These are phyloP conservation scores for Cercospora beticola DNA, from an alignment of 2,329 filamentous ascomycete genomes.

Conservation along the genomic window DNA sequence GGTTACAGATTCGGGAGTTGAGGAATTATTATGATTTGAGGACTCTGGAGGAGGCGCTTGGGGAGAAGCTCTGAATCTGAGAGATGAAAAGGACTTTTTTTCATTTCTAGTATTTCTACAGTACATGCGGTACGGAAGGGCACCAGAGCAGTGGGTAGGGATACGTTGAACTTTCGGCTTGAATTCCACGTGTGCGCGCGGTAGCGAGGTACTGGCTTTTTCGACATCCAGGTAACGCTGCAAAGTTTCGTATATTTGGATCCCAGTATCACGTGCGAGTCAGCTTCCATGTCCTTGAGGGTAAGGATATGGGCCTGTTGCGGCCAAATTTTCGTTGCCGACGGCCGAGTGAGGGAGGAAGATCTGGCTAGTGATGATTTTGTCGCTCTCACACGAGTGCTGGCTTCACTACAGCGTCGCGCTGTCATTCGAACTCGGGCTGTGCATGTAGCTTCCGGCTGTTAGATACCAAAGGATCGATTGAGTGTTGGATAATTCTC, in stretches of 20 bases:
- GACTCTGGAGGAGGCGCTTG: slow-evolving; percentile 15
- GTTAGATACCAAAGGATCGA: neutral
- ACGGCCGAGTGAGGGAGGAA: neutral
- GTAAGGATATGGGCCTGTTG: neutral
- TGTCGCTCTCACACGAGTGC: neutral
- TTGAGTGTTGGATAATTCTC: neutral
- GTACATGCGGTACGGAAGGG: neutral
- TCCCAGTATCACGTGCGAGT: neutral
- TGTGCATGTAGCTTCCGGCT: neutral
- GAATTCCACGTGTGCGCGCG: neutral
- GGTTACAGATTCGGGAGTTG: slow-evolving; percentile 19
- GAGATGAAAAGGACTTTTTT: neutral
- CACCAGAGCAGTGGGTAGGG: neutral
- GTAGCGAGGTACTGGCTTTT: neutral
- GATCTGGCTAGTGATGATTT: neutral
- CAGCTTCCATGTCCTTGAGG: neutral
- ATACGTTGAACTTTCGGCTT: neutral
- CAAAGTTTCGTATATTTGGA: neutral
- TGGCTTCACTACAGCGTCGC: neutral
- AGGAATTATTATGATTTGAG: slow-evolving; percentile 24
- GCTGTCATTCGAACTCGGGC: neutral
- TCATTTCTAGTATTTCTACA: neutral
- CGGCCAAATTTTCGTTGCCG: neutral
- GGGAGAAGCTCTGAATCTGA: neutral
- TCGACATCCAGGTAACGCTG: neutral